Base-by-base conservation (phyloP, 208 protist species). In the Kentomonas sorsogonicus region DNA sequence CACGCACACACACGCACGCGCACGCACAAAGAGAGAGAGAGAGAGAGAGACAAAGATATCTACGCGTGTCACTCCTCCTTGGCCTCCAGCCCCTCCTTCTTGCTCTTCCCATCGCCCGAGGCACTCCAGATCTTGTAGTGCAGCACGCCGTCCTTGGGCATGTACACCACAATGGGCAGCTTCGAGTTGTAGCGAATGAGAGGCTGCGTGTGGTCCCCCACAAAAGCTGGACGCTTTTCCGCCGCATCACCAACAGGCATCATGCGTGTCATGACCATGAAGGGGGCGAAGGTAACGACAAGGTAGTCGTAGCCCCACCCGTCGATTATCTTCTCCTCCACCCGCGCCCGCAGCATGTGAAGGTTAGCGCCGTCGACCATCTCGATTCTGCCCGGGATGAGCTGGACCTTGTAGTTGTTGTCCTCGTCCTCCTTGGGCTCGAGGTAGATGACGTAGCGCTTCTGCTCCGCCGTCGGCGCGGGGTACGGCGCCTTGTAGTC, bases 401-500 rank as follows among this genome's bases (percentile, higher is more conserved):
- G 64, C 68, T 87, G 55, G 52, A 91, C 48, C 60, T 79, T 74
- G 63, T 74, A 87, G 61, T 80, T 52, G 15, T 64, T 48, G n/a
- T 58, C 60, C 2, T 66, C 56, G 46, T 79, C 59, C 18, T 53
- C 67, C 55, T 83, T 78, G 20, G 60, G 52, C 15, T 86, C 74
- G 45, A 87, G 79, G 58, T 81, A 80, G 51, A 91, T 82, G 30
- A 85, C 77, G 56, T 64, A 87, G 59, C 79, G 76, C 56, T 72
- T 73, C 65, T 91, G 79, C 18, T 80, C 68, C 13, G 69, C 40
- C 1, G 62, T 60, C 16, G 84, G 66, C 45, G 63, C 65, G 3
- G 84, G 84, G 72, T 89, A 91, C 10, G 80, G 77, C 10, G 61
- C 75, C 26, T 76, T 70, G 68, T 76, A 83, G 53, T 84, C 77